phyloP scores from a whole-genome alignment of 2,329 filamentous ascomycete genomes.

The Phoma sp. region DNA sequence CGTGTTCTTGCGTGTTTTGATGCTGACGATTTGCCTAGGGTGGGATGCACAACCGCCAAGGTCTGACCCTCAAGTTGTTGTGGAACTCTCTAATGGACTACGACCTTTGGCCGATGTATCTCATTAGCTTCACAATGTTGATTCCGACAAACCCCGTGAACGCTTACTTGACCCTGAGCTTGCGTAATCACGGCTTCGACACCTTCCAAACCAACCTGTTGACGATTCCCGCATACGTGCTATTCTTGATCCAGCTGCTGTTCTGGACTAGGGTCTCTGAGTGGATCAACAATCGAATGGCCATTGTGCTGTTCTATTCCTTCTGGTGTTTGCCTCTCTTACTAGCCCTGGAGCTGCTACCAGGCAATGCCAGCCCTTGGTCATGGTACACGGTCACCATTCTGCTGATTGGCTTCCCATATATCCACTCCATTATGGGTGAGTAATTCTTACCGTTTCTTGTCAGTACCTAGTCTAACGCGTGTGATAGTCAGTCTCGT shows the following conservation, averaged over 20 bases:
- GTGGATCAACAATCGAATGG: neutral
- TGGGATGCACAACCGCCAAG: neutral
- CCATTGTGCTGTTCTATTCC: neutral
- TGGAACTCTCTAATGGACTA: neutral
- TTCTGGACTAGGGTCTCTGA: neutral
- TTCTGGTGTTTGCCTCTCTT: neutral
- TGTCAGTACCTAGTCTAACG: neutral
- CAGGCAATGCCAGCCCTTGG: neutral
- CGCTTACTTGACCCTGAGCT: neutral
- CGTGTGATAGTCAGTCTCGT: neutral
- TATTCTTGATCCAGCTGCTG: neutral
- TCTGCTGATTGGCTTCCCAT: neutral
- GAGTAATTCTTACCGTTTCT: neutral
- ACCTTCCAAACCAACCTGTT: neutral
- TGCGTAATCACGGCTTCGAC: neutral
- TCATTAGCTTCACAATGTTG: neutral
- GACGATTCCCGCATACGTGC: neutral
- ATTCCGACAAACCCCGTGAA: neutral
- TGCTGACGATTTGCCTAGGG: neutral
- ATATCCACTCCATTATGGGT: neutral
- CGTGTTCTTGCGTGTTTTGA: neutral
- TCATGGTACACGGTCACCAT: neutral
- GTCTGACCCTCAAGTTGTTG: neutral
- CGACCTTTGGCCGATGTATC: neutral
- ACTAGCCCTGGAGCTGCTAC: neutral